Evolutionary conservation across 2,329 filamentous ascomycete species (phyloP).

Genomic region (Talaromyces sp.): DNA sequence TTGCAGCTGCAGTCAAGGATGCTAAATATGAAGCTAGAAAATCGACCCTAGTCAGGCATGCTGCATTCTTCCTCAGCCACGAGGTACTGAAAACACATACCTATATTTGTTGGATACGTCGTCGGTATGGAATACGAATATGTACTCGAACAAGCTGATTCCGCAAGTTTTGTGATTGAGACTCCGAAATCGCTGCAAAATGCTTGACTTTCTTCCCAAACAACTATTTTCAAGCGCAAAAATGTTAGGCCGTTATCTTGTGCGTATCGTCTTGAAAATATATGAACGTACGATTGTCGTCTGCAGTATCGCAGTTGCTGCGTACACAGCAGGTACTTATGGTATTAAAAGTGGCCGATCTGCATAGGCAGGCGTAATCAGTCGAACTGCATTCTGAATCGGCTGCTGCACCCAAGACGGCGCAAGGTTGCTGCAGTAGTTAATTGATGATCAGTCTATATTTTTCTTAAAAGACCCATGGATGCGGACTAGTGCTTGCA

Average conservation of each 20-base stretch:
- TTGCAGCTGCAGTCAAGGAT: not conserved
- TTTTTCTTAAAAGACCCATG: not conserved
- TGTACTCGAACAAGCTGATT: slow-evolving; percentile 9
- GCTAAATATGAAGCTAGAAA: not conserved
- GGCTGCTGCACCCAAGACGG: not conserved
- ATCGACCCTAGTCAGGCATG: not conserved
- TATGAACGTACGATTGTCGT: slow-evolving; percentile 6
- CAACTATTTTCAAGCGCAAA: not conserved
- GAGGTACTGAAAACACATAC: not conserved
- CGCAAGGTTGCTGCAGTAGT: slow-evolving; percentile 8
- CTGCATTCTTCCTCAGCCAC: not conserved
- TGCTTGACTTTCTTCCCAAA: slow-evolving; percentile 3
- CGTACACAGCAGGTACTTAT: slow-evolving; percentile 10
- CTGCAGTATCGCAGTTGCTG: not conserved
- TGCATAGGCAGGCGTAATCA: slow-evolving; percentile 12
- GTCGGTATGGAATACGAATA: slow-evolving; percentile 2
- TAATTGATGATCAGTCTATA: not conserved
- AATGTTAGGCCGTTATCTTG: not conserved
- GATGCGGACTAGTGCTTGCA: not conserved
- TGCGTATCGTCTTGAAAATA: not conserved
- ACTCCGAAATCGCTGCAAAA: slow-evolving; percentile 10
- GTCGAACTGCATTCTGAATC: slow-evolving; percentile 2
- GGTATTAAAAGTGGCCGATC: not conserved
- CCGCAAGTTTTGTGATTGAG: slow-evolving; percentile 4
- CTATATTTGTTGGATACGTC: not conserved